A percentile compares a stretch with the other conserved stretches of the same genome.
These are phyloP conservation scores for Pinus albicaulis DNA, from an alignment of 75 land plant species.

Conservation along the genomic window DNA sequence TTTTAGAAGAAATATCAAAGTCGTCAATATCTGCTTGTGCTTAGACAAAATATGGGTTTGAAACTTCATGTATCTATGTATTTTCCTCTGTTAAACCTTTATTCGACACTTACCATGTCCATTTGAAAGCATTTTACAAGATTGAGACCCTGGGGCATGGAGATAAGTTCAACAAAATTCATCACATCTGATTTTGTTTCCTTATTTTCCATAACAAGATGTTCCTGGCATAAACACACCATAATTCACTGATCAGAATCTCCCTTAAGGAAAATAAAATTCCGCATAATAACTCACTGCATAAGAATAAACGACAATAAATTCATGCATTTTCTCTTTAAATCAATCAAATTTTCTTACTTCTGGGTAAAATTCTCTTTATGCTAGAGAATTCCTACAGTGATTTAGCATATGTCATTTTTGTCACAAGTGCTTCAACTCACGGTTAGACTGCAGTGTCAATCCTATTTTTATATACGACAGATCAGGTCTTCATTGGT, in stretches of 20 bases:
- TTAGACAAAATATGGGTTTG: neutral
- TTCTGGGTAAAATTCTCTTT: too few relatives aligned
- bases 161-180: slow-evolving; percentile 49
- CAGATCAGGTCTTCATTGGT: too few relatives aligned
- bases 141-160: slow-evolving; percentile 35
- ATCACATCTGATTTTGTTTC: slow-evolving; percentile 30
- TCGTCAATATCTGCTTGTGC: neutral
- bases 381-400: too few relatives aligned
- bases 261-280: neutral
- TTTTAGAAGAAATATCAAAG: neutral
- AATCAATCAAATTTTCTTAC: slow-evolving; percentile 4
- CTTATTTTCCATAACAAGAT: slow-evolving; percentile 31
- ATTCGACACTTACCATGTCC: slow-evolving; percentile 8
- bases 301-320: slow-evolving; percentile 7
- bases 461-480: too few relatives aligned
- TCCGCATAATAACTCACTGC: neutral
- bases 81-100: neutral
- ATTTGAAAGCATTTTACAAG: slow-evolving; percentile 26
- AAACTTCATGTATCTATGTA: neutral
- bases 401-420: too few relatives aligned
- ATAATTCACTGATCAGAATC: neutral
- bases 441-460: too few relatives aligned
- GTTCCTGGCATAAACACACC: slow-evolving; percentile 18
- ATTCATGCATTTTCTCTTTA: slow-evolving; percentile 2
- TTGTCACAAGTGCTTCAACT: too few relatives aligned